These are phyloP conservation scores for Saxophila tyrrhenica DNA, from an alignment of 495 filamentous ascomycete genomes.

Conservation along the genomic window DNA sequence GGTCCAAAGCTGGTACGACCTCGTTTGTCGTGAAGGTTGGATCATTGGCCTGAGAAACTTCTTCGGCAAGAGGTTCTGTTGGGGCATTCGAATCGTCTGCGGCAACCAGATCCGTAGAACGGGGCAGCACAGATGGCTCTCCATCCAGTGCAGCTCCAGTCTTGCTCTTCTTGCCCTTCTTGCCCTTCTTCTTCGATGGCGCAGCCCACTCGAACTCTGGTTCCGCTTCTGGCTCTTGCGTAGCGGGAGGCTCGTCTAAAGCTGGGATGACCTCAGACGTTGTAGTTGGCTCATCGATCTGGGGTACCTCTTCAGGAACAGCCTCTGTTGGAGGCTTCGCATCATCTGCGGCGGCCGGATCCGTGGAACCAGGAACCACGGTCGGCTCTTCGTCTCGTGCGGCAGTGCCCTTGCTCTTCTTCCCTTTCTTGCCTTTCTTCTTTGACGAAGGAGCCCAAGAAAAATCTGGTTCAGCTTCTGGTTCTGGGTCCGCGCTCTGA, in stretches of 20 bases:
- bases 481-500: no score
- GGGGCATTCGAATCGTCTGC: neutral
- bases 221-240: no score
- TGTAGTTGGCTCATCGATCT: no score
- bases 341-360: neutral
- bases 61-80: neutral
- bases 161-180: constrained; percentile 21
- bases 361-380: neutral
- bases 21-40: no score
- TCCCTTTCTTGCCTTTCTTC: constrained; percentile 24
- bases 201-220: constrained; percentile 1
- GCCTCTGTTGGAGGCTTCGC: neutral
- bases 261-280: no score
- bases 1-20: no score
- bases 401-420: constrained; percentile 8
- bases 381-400: neutral
- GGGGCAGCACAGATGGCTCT: neutral
- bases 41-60: no score
- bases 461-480: neutral
- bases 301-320: no score
- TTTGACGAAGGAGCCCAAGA: constrained; percentile 8
- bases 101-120: no score
- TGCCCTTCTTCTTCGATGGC: constrained; percentile 19
- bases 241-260: no score
- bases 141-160: neutral